Evolutionary conservation across 2,329 filamentous ascomycete genomes (phyloP), one percentile per base, ranked within the genome.

Genomic region (Calonectria pseudoturangicola): DNA sequence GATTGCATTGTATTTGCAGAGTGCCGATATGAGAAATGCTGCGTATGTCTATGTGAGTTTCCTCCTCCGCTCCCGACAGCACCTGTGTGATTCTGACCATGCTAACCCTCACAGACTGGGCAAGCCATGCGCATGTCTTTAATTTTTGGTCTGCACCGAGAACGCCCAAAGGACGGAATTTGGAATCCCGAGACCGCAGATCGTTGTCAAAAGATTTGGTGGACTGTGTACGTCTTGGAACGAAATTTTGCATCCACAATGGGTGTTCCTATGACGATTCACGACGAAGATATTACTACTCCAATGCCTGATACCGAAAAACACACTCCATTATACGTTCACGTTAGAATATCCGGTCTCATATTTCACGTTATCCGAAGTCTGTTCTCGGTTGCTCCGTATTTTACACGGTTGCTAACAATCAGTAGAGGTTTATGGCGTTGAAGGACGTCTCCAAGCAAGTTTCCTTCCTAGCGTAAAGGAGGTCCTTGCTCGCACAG

Each of bases 101-200:
- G 7, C 13, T 13, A 27, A 15, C 25, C 7, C 4, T 45, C 12
- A n/a, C 4, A 71, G 69, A 71, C 56, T 25, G 51, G 63, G 6
- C 69, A 71, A 47, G 69, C 69, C 13, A 67, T 66, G 51, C 51
- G 69, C n/a, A 71, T 71, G 69, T 71, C 69, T 2, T 48, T 71
- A 1, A 65, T 71, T 30, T 71, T 71, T 39, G 69, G 69, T 8
- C 33, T 71, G 2, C 69, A 71, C 10, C 54, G 69, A 12, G 69
- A 71, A 25, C 69, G 69, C 39, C 69, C 69, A 7, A 71, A 65
- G 18, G 69, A 71, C 45, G 69, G 70, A 2, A 41, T 47, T 36
- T 71, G 69, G 69, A 63, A 36, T 16, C 36, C 64, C 2, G 64
- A 71, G 16, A 71, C 64, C 21, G 69, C 54, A 16, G 45, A 30